Percentiles rank a stretch among this genome's conserved stretches.
phyloP scores from a whole-genome alignment of 192 early-diverging fungal genomes.

The Backusella tuberculispora region DNA sequence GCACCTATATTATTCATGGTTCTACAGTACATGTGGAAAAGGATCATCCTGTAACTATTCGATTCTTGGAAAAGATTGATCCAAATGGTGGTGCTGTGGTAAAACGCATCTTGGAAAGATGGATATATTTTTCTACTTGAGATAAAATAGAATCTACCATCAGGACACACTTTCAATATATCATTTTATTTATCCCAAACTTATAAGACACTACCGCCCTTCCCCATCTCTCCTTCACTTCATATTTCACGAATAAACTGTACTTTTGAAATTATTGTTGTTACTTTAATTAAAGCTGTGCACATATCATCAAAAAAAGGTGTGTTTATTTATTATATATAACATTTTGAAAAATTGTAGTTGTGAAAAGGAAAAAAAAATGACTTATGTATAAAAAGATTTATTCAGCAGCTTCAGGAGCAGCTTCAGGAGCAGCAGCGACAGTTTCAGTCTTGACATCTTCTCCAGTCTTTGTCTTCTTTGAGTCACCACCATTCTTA shows the following conservation, averaged over 20 bases:
- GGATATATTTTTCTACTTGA: slow-evolving; percentile 19
- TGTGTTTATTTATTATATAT: slow-evolving; percentile 1
- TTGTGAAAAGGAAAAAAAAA: not conserved
- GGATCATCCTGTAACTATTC: slow-evolving; percentile 26
- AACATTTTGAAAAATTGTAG: not conserved
- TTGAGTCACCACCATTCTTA: not conserved
- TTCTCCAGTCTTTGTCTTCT: not conserved
- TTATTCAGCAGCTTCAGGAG: slow-evolving; percentile 9
- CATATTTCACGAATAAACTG: not conserved
- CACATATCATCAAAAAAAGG: not conserved
- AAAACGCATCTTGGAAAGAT: slow-evolving; percentile 39
- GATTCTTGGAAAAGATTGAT: slow-evolving; percentile 45
- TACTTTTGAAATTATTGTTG: not conserved
- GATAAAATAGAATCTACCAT: too few relatives aligned
- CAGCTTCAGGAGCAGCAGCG: not conserved
- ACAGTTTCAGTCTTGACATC: slow-evolving; percentile 7
- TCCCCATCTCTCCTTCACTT: too few relatives aligned
- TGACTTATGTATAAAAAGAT: slow-evolving; percentile 1
- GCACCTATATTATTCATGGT: not conserved
- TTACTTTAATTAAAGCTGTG: not conserved
- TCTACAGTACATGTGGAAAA: not conserved
- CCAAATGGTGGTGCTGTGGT: slow-evolving; percentile 41
- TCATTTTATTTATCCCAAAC: too few relatives aligned
- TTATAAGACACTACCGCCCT: too few relatives aligned
- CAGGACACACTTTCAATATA: too few relatives aligned